These are phyloP conservation scores for Pulveroboletus frians DNA, from an alignment of 768 basidiomycete species.

Conservation along the genomic window DNA sequence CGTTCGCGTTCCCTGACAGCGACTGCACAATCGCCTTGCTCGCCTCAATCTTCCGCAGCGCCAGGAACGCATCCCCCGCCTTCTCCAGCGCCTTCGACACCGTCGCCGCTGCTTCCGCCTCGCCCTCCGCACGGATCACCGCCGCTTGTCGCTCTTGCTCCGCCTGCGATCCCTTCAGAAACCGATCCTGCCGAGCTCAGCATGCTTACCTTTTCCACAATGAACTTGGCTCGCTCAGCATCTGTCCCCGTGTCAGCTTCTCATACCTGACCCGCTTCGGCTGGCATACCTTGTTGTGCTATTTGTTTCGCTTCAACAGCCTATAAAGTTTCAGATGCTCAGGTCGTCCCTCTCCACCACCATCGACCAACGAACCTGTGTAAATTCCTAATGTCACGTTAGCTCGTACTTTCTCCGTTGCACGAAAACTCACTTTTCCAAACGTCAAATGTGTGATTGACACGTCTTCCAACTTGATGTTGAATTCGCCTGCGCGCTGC, in stretches of 20 bases:
- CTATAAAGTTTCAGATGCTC: conserved; percentile 24
- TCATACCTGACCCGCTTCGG: background rate
- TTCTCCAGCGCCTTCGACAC: conserved; percentile 87
- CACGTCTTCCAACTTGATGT: conserved; percentile 93
- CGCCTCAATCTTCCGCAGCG: conserved; percentile 94
- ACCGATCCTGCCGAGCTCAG: background rate
- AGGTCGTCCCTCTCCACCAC: background rate
- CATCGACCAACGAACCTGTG: conserved; percentile 42
- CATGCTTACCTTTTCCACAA: conserved; percentile 85
- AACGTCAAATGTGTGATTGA: conserved; percentile 92
- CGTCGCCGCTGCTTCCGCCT: conserved; percentile 93
- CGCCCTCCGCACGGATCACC: conserved; percentile 96
- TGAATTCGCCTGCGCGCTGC: conserved; percentile 92
- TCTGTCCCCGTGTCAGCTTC: conserved; percentile 45
- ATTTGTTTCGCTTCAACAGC: conserved; percentile 99
- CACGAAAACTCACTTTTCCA: conserved; percentile 55
- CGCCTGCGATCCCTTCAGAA: conserved; percentile 51
- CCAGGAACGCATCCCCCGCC: conserved; percentile 94
- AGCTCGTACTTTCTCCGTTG: background rate
- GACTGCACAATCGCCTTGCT: conserved; percentile 95
- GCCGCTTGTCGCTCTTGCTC: conserved; percentile 99
- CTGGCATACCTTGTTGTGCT: conserved; percentile 85
- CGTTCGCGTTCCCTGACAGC: conserved; percentile 71
- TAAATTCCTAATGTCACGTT: conserved; percentile 65
- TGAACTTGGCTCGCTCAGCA: conserved; percentile 97